Base-by-base conservation (phyloP, 1,139 yeast species). In the Candida glucosophila region DNA sequence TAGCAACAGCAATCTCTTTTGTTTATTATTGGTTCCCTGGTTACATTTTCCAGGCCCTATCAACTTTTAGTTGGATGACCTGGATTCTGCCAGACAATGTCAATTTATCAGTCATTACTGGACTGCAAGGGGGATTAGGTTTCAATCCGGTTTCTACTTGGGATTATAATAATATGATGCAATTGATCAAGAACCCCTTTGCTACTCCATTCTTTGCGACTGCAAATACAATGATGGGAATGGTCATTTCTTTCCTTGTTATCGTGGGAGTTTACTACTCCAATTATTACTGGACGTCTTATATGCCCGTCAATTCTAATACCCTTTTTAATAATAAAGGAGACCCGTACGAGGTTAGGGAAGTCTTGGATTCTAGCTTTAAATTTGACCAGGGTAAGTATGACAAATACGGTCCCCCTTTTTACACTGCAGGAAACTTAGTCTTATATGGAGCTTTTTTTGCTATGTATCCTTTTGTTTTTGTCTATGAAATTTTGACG, bases 201-300 rank as follows among this genome's bases (percentile, higher is more conserved):
- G 65, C 76, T 37, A 79, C 83, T 6, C 86, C 88, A 16, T 71
- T 75, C 26, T 56, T 68, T 27, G 68, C 77, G 12, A 52, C 70
- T 29, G 57, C 65, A 19, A 15, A 14, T 11, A 9, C 21, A n/a
- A n/a, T 16, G 11, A 18, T 23, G 5, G 21, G 21, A 8, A 74
- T 77, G 37, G 61, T 70, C 33, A 22, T 56, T 5, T 65, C 74
- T 12, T 49, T 70, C 26, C 51, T 72, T 9, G 25, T 54, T 11
- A 57, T 52, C 23, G 68, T 68, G 23, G 67, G 59, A n/a, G 30
- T 62, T 22, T 54, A 60, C 44, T 62, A 52, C 42, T 39, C 61
- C 20, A 61, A 61, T 41, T 47, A 54, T 16, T 62, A 67, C 67
- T 61, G 56, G 40, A 50, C 65, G 23, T 54, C 58, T 37, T 61